phyloP scores from a whole-genome alignment of 768 basidiomycete genomes.

The Paxillus involutus region DNA sequence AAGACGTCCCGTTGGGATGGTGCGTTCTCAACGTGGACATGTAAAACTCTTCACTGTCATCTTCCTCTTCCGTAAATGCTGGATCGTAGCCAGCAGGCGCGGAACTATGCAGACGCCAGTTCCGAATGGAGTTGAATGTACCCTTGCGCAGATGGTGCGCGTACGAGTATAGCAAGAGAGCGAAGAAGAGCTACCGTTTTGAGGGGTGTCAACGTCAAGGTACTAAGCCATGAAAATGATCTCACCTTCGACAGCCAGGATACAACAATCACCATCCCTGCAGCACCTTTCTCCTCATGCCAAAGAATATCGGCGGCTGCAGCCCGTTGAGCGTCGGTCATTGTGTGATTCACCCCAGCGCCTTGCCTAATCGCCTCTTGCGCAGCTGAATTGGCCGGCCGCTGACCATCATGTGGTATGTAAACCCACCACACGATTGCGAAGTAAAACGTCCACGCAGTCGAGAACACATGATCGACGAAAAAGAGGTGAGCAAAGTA shows the following conservation, averaged over 20 bases:
- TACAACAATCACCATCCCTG: constrained; percentile 69
- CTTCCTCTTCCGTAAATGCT: constrained; percentile 52
- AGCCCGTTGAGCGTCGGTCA: constrained; percentile 66
- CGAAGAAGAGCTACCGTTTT: constrained; percentile 83
- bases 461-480: constrained; percentile 87
- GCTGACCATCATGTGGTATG: constrained; percentile 87
- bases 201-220: constrained; percentile 4
- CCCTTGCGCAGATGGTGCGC: constrained; percentile 90
- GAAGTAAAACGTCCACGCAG: constrained; percentile 91
- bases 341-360: constrained; percentile 48
- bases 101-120: constrained; percentile 27
- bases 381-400: constrained; percentile 79
- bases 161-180: constrained; percentile 87
- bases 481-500: constrained; percentile 92
- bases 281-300: constrained; percentile 86
- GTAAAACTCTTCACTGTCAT: constrained; percentile 68
- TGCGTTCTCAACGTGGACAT: constrained; percentile 57
- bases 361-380: constrained; percentile 82
- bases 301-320: constrained; percentile 80
- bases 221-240: background rate
- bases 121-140: constrained; percentile 78
- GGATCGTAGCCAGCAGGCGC: constrained; percentile 24
- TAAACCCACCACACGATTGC: constrained; percentile 88
- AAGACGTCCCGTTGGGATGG: constrained; percentile 39
- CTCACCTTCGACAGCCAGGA: constrained; percentile 90